A percentile compares a stretch with the other conserved stretches of the same genome.
Evolutionary conservation across 805 yeast genomes (phyloP).

Genomic region (Candida rishiriensis): DNA sequence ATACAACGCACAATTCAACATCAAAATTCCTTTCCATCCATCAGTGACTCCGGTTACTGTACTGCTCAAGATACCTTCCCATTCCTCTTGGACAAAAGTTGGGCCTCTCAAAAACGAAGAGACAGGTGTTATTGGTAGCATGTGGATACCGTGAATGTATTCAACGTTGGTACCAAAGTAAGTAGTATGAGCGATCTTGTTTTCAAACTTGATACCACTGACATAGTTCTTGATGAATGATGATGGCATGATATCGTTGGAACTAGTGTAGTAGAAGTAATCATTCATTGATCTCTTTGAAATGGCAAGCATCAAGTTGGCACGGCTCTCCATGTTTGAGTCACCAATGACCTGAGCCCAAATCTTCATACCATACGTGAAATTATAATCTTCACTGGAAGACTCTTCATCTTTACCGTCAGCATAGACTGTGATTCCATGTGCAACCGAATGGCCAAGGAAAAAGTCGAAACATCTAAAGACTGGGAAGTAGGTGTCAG

Average conservation of each 20-base stretch:
- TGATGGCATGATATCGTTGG: slow-evolving; percentile 45
- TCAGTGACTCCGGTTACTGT: slow-evolving; percentile 50
- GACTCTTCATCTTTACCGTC: slow-evolving; percentile 69
- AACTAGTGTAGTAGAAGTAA: slow-evolving; percentile 45
- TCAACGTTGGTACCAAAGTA: slow-evolving; percentile 53
- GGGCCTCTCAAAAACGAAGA: slow-evolving; percentile 58
- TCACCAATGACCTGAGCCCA: slow-evolving; percentile 61
- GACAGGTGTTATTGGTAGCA: slow-evolving; percentile 64
- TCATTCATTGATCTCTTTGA: slow-evolving; percentile 45
- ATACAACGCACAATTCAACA: slow-evolving; percentile 68
- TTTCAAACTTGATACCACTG: slow-evolving; percentile 60
- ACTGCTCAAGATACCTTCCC: slow-evolving; percentile 48
- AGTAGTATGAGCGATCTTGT: slow-evolving; percentile 63
- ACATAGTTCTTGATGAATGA: slow-evolving; percentile 49
- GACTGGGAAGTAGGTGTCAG: slow-evolving; percentile 53
- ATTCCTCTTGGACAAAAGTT: slow-evolving; percentile 58
- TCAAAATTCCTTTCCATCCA: slow-evolving; percentile 75
- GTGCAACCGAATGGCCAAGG: slow-evolving; percentile 67
- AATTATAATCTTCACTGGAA: slow-evolving; percentile 61
- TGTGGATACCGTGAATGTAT: slow-evolving; percentile 72
- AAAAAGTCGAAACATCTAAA: slow-evolving; percentile 62
- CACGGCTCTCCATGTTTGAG: slow-evolving; percentile 45
- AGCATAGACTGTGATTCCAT: slow-evolving; percentile 50
- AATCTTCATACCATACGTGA: slow-evolving; percentile 58
- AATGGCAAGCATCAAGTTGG: slow-evolving; percentile 53